phyloP scores from a whole-genome alignment of 768 basidiomycete species.

The Galerina sulciceps region DNA sequence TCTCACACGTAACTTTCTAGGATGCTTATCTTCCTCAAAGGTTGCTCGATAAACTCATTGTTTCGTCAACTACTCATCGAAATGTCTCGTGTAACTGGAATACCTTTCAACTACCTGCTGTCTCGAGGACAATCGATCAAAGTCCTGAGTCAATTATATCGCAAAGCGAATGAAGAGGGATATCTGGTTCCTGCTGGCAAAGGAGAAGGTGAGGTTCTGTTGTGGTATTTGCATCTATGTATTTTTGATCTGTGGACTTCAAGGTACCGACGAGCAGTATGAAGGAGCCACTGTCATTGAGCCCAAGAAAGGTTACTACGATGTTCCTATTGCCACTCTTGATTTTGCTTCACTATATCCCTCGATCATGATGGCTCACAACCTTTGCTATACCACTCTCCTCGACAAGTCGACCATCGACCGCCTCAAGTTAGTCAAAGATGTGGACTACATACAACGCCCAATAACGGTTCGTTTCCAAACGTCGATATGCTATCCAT shows the following conservation, averaged over 20 bases:
- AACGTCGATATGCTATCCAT: background rate
- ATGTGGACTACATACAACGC: constrained; percentile 93
- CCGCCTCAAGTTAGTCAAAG: constrained; percentile 76
- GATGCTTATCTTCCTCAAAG: constrained; percentile 98
- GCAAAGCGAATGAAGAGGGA: constrained; percentile 89
- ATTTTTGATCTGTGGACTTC: background rate
- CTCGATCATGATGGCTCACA: constrained; percentile 99
- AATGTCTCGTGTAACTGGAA: constrained; percentile 99
- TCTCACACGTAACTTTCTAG: constrained; percentile 41
- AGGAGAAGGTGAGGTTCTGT: constrained; percentile 67
- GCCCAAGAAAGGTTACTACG: constrained; percentile 94
- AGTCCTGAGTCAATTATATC: constrained; percentile 93
- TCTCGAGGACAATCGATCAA: constrained; percentile 98
- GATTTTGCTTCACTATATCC: constrained; percentile 99
- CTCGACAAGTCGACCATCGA: constrained; percentile 81
- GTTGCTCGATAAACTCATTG: constrained; percentile 97
- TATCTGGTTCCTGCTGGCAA: constrained; percentile 89
- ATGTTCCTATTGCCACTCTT: constrained; percentile 94
- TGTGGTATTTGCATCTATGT: background rate
- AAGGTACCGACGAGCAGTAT: constrained; percentile 94
- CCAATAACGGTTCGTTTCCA: constrained; percentile 79
- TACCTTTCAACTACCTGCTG: constrained; percentile 96
- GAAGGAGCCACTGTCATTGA: constrained; percentile 99
- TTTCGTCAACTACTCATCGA: constrained; percentile 97
- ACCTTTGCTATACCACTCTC: constrained; percentile 97